Percentiles rank a stretch among this genome's conserved stretches.
These are phyloP conservation scores for Carpinus fangiana DNA, from an alignment of 306 rosid genomes.

Conservation along the genomic window DNA sequence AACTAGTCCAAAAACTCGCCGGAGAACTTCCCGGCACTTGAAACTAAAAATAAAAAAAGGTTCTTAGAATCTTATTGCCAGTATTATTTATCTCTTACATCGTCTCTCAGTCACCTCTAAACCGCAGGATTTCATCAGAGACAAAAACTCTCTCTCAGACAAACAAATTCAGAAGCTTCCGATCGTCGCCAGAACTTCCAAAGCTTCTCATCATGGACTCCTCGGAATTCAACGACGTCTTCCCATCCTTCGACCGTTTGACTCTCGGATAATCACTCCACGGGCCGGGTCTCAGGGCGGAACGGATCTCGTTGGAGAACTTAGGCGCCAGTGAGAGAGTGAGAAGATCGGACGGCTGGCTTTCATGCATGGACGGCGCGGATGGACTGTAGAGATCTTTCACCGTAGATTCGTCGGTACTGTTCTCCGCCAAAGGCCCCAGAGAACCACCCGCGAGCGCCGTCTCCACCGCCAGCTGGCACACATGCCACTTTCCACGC, in stretches of 20 bases:
- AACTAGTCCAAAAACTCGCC: conserved; percentile 12
- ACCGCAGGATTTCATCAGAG: not conserved
- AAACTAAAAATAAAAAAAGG: not conserved
- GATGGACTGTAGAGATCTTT: conserved; percentile 9
- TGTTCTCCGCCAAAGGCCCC: conserved; percentile 32
- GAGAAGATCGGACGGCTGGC: not conserved
- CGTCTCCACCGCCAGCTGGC: conserved; percentile 60
- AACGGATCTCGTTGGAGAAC: not conserved
- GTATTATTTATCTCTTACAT: conserved; percentile 11
- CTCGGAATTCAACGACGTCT: conserved; percentile 33
- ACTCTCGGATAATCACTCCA: not conserved
- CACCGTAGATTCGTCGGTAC: conserved; percentile 6
- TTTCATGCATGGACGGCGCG: conserved; percentile 5
- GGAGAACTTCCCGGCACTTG: conserved; percentile 18
- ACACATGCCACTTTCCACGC: conserved; percentile 69
- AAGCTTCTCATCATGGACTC: conserved; percentile 40
- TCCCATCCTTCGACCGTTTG: not conserved
- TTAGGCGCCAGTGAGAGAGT: conserved; percentile 17
- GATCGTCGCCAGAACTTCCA: conserved; percentile 30
- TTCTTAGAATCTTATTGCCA: not conserved
- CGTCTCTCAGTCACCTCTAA: not conserved
- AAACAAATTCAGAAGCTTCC: conserved; percentile 55
- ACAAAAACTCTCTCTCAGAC: conserved; percentile 29
- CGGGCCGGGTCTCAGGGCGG: not conserved
- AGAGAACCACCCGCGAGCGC: conserved; percentile 52